phyloP scores from a whole-genome alignment of 805 yeast genomes.

The Hagleromyces aurorensis region DNA sequence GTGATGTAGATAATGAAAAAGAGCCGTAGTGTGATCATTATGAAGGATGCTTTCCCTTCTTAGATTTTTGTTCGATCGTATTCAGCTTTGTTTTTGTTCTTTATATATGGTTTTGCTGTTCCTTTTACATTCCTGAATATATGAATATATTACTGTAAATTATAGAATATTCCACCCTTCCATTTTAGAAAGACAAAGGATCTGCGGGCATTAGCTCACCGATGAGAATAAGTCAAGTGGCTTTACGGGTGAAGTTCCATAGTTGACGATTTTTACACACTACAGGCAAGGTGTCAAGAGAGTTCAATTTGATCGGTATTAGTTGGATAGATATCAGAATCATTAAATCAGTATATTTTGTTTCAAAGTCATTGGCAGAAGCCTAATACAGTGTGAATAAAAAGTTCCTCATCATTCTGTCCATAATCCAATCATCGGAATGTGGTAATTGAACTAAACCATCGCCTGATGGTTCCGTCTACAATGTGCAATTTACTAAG shows the following conservation, averaged over 20 bases:
- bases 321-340: slow-evolving; percentile 32
- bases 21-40: slow-evolving; percentile 26
- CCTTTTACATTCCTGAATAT: no score
- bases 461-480: slow-evolving; percentile 6
- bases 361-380: slow-evolving; percentile 30
- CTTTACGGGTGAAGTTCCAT: no score
- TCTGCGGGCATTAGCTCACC: no score
- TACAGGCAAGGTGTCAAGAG: background rate
- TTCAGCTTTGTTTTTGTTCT: background rate
- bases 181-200: no score
- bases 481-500: no score
- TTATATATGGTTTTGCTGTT: no score
- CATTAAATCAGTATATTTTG: slow-evolving; percentile 34
- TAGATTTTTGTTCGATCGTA: background rate
- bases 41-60: background rate
- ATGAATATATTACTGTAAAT: no score
- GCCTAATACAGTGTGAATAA: slow-evolving; percentile 36
- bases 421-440: slow-evolving; percentile 11
- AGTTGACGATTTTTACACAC: no score
- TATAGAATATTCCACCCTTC: no score
- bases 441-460: slow-evolving; percentile 4
- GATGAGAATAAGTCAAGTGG: no score
- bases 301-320: background rate
- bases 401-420: no score
- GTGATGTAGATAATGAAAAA: slow-evolving; percentile 46